Evolutionary conservation across 306 rosid species (phyloP).

Genomic region (Fragaria vesca): DNA sequence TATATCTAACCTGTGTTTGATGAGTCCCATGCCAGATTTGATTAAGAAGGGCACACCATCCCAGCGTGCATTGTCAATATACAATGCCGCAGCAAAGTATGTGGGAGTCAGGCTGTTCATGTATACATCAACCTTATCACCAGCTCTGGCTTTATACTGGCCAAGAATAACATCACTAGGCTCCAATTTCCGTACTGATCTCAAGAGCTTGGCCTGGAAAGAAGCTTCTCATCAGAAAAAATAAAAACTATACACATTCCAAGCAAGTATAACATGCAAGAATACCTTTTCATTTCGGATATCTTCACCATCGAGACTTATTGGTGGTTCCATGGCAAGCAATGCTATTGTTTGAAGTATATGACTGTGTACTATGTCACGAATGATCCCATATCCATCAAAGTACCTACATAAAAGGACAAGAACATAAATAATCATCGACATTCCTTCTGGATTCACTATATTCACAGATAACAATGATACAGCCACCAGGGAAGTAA

Average conservation of each 20-base stretch:
- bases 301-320: constrained; percentile 88
- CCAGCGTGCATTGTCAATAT: constrained; percentile 92
- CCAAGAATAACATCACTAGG: constrained; percentile 81
- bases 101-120: constrained; percentile 73
- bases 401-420: constrained; percentile 57
- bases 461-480: constrained; percentile 14
- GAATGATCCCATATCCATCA: constrained; percentile 78
- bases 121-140: constrained; percentile 44
- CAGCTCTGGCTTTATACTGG: constrained; percentile 66
- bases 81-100: constrained; percentile 78
- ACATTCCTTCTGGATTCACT: neutral
- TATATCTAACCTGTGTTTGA: constrained; percentile 69
- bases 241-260: constrained; percentile 3
- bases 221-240: constrained; percentile 31
- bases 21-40: constrained; percentile 86
- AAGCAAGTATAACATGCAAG: constrained; percentile 21
- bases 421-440: neutral
- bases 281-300: constrained; percentile 91
- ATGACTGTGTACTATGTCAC: constrained; percentile 89
- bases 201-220: constrained; percentile 84
- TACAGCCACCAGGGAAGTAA: constrained; percentile 18
- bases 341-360: constrained; percentile 84
- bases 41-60: constrained; percentile 95
- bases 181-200: constrained; percentile 75
- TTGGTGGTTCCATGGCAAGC: constrained; percentile 96